Conservation (phyloP, 2,329 filamentous ascomycete species). For the Hypoxylon sp. region DNA sequence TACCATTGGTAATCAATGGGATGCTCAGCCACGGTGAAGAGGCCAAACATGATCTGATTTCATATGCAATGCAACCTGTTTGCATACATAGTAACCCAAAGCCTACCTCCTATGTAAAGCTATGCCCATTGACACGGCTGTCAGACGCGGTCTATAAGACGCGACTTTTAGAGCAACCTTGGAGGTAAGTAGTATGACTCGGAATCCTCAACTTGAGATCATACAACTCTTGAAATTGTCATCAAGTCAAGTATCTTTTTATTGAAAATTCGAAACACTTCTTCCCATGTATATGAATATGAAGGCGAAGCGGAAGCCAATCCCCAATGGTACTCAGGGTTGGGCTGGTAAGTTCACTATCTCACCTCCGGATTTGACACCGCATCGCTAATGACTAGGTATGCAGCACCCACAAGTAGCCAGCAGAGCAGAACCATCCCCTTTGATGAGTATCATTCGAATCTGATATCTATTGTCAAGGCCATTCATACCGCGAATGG, state of each 20-base stretch:
- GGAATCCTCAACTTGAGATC: background rate
- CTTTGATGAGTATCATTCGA: conserved; percentile 13
- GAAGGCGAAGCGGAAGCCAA: conserved; percentile 21
- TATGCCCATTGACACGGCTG: conserved; percentile 3
- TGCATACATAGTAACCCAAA: background rate
- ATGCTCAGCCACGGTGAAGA: conserved; percentile 1
- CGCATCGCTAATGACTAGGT: conserved; percentile 7
- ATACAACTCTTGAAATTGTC: background rate
- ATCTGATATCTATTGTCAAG: conserved; percentile 21
- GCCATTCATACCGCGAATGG: conserved; percentile 25
- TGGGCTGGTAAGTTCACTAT: conserved; percentile 30
- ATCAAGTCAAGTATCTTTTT: background rate
- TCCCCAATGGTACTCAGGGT: conserved; percentile 14
- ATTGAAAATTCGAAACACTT: background rate
- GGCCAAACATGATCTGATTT: conserved; percentile 4
- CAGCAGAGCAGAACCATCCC: background rate
- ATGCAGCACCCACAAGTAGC: conserved; percentile 5
- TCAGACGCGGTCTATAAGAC: conserved; percentile 18
- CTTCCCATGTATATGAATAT: conserved; percentile 2
- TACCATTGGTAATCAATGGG: background rate
- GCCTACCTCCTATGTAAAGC: conserved; percentile 8
- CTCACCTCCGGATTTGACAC: background rate
- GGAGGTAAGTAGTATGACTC: conserved; percentile 4
- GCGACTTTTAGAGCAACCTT: background rate
- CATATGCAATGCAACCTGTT: conserved; percentile 27